Conservation (phyloP, 345 rosid genomes). For the Raphanus raphanistrum region DNA sequence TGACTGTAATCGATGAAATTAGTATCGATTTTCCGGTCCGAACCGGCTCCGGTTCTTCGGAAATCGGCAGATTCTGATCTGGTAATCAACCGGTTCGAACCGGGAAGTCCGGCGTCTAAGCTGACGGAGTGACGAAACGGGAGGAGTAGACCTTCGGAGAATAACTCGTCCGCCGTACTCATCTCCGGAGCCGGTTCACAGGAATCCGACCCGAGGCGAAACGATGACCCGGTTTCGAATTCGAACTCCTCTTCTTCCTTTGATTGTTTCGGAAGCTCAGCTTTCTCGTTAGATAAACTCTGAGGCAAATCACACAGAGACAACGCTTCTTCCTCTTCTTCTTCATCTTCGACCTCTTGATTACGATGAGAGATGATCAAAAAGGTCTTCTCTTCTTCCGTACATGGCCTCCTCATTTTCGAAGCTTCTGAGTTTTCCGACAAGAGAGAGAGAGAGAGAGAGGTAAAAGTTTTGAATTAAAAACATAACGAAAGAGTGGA, state of each 20-base stretch:
- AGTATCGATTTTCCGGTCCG: conserved; percentile 46
- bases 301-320: conserved; percentile 70
- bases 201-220: conserved; percentile 40
- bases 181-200: conserved; percentile 52
- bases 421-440: conserved; percentile 29
- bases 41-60: conserved; percentile 24
- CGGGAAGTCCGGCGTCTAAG: conserved; percentile 41
- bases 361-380: conserved; percentile 31
- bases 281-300: conserved; percentile 30
- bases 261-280: not conserved
- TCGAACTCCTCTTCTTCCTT: conserved; percentile 53
- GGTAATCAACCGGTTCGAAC: conserved; percentile 31
- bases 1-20: conserved; percentile 48
- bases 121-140: conserved; percentile 64
- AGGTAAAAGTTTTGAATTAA: conserved; percentile 33
- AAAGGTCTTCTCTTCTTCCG: conserved; percentile 26
- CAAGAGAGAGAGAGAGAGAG: conserved; percentile 27
- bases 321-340: conserved; percentile 64
- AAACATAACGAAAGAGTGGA: conserved; percentile 14
- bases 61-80: conserved; percentile 64
- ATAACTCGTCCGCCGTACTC: conserved; percentile 74
- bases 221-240: conserved; percentile 48
- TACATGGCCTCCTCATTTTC: conserved; percentile 39
- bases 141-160: conserved; percentile 67
- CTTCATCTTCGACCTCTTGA: not conserved